Percentiles rank a stretch among this genome's conserved stretches.
These are phyloP conservation scores for Pythium pectinolyticum DNA, from an alignment of 352 stramenopile species.

Conservation along the genomic window DNA sequence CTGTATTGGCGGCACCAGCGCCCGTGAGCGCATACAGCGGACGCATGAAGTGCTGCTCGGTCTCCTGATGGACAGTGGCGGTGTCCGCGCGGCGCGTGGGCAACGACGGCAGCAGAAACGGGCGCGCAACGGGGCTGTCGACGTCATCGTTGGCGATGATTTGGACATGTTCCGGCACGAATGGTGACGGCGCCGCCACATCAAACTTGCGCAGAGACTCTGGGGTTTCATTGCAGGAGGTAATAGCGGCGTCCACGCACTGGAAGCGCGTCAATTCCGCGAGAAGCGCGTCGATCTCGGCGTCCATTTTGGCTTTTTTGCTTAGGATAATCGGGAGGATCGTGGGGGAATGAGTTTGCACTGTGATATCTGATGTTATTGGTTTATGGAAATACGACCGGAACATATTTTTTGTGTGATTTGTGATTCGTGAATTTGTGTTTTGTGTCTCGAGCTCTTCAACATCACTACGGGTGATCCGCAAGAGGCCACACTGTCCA, in stretches of 20 bases:
- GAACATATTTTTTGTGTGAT: no score
- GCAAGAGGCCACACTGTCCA: no score
- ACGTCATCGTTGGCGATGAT: slow-evolving; percentile 34
- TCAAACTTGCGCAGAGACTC: slow-evolving; percentile 46
- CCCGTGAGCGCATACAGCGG: slow-evolving; percentile 33
- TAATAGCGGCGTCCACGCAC: neutral
- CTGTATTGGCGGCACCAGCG: slow-evolving; percentile 8
- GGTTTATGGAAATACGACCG: no score
- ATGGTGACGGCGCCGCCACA: slow-evolving; percentile 42
- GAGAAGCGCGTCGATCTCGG: slow-evolving; percentile 29
- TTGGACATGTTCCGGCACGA: slow-evolving; percentile 44
- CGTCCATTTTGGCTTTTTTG: slow-evolving; percentile 29
- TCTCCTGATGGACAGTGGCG: slow-evolving; percentile 22
- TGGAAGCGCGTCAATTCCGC: slow-evolving; percentile 23
- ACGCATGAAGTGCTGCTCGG: slow-evolving; percentile 29
- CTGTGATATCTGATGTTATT: no score
- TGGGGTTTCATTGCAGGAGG: neutral
- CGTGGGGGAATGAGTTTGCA: no score
- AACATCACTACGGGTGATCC: no score
- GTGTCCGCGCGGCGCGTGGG: slow-evolving; percentile 37
- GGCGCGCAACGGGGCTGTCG: slow-evolving; percentile 2
- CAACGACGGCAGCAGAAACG: slow-evolving; percentile 48
- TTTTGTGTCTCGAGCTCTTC: no score
- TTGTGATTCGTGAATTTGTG: no score
- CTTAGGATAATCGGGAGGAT: no score